Conservation (phyloP, 2,329 filamentous ascomycete species). For the Sodiomyces alkalinus region DNA sequence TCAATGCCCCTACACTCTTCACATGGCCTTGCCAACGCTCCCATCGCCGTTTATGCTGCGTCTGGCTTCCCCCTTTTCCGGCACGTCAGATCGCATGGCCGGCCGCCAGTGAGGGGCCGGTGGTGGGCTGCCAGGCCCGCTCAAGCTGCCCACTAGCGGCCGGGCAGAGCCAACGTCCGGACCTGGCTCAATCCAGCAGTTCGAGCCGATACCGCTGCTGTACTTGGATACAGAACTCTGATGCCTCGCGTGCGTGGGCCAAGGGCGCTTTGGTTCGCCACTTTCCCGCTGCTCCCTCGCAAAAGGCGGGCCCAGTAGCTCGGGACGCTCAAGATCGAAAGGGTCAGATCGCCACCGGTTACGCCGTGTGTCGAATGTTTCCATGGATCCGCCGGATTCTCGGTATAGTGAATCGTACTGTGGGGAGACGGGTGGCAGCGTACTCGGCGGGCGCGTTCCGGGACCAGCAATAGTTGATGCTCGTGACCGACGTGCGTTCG, state of each 20-base stretch:
- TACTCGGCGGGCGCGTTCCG: conserved; percentile 13
- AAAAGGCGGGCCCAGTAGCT: conserved; percentile 26
- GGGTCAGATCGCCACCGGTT: conserved; percentile 48
- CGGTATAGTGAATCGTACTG: conserved; percentile 25
- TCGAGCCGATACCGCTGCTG: conserved; percentile 31
- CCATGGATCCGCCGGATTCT: conserved; percentile 22
- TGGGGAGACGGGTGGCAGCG: conserved; percentile 5
- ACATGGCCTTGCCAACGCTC: conserved; percentile 9
- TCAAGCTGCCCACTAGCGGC: too few species aligned
- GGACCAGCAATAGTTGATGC: conserved; percentile 23
- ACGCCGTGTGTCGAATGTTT: conserved; percentile 28
- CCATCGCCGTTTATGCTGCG: too few species aligned
- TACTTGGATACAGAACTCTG: conserved; percentile 30
- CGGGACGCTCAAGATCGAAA: conserved; percentile 45
- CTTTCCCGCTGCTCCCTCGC: conserved; percentile 11
- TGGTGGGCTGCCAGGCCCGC: conserved; percentile 13
- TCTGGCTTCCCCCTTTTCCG: conserved; percentile 6
- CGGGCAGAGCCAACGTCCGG: conserved; percentile 32
- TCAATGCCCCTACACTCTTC: not conserved
- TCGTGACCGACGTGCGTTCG: conserved; percentile 33
- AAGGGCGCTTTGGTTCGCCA: conserved; percentile 10
- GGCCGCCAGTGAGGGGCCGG: conserved; percentile 7
- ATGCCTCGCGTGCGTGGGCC: conserved; percentile 17
- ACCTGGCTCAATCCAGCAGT: conserved; percentile 37
- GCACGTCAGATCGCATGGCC: conserved; percentile 5